A percentile compares a stretch with the other conserved stretches of the same genome.
phyloP scores from a whole-genome alignment of 129 eudicot species.

The Centrapalus pauciflorus region DNA sequence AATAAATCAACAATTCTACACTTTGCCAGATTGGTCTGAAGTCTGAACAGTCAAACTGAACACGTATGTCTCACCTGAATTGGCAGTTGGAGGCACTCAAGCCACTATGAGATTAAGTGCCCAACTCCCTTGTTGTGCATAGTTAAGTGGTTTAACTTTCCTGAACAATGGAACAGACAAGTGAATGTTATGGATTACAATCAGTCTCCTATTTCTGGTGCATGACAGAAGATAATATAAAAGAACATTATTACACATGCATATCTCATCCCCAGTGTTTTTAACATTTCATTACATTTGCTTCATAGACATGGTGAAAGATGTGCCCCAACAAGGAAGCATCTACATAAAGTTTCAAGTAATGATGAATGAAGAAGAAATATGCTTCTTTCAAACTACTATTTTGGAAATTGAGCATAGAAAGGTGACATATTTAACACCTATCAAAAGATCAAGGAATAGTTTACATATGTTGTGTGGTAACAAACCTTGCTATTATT shows the following conservation, averaged over 20 bases:
- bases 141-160: constrained; percentile 48
- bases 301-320: constrained; percentile 4
- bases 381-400: constrained; percentile 7
- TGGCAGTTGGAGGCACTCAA: constrained; percentile 91
- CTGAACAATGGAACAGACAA: constrained; percentile 70
- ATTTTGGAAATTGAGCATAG: neutral
- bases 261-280: constrained; percentile 18
- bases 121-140: constrained; percentile 66
- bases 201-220: constrained; percentile 40
- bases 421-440: neutral
- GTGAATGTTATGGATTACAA: constrained; percentile 28
- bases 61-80: constrained; percentile 61
- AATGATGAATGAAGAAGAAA: neutral
- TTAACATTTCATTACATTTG: neutral
- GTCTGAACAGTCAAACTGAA: constrained; percentile 28
- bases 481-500: neutral
- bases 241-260: constrained; percentile 24
- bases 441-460: neutral
- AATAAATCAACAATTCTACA: constrained; percentile 3
- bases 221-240: constrained; percentile 22
- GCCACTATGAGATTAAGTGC: constrained; percentile 71
- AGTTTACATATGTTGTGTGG: neutral
- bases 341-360: neutral
- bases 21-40: constrained; percentile 22
- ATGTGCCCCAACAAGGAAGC: neutral